These are phyloP conservation scores for Fusarium graminum DNA, from an alignment of 2,329 filamentous ascomycete species.

Conservation along the genomic window DNA sequence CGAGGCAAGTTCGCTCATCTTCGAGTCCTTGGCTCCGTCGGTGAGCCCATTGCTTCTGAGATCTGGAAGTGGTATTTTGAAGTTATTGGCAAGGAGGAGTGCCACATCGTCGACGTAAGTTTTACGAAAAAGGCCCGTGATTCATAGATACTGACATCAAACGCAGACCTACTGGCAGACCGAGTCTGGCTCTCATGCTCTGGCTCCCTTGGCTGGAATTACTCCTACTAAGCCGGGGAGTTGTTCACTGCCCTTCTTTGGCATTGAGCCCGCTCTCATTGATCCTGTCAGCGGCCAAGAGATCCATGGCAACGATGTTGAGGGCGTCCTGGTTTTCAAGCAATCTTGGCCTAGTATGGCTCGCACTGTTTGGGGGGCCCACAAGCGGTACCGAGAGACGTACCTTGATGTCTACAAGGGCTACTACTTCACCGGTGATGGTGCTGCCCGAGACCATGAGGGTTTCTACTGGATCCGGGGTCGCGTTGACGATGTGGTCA, in stretches of 20 bases:
- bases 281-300: conserved; percentile 96
- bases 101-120: conserved; percentile 93
- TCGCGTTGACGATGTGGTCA: conserved; percentile 98
- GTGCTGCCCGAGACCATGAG: conserved; percentile 94
- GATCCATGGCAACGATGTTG: conserved; percentile 94
- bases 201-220: conserved; percentile 90
- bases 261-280: conserved; percentile 96
- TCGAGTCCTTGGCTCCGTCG: conserved; percentile 91
- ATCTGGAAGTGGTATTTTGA: conserved; percentile 99
- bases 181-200: conserved; percentile 96
- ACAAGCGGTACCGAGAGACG: conserved; percentile 99
- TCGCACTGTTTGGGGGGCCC: conserved; percentile 95
- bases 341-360: conserved; percentile 99
- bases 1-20: conserved; percentile 90
- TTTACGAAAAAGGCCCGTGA: not conserved
- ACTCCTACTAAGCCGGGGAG: conserved; percentile 97
- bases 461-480: conserved; percentile 99
- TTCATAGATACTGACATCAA: conserved; percentile 34
- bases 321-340: conserved; percentile 97
- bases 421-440: conserved; percentile 97
- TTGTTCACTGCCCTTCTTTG: conserved; percentile 97
- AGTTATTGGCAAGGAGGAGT: conserved; percentile 90
- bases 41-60: conserved; percentile 96
- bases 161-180: conserved; percentile 98
- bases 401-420: conserved; percentile 98